These are phyloP conservation scores for Annulohypoxylon moriforme DNA, from an alignment of 495 filamentous ascomycete species.

Conservation along the genomic window DNA sequence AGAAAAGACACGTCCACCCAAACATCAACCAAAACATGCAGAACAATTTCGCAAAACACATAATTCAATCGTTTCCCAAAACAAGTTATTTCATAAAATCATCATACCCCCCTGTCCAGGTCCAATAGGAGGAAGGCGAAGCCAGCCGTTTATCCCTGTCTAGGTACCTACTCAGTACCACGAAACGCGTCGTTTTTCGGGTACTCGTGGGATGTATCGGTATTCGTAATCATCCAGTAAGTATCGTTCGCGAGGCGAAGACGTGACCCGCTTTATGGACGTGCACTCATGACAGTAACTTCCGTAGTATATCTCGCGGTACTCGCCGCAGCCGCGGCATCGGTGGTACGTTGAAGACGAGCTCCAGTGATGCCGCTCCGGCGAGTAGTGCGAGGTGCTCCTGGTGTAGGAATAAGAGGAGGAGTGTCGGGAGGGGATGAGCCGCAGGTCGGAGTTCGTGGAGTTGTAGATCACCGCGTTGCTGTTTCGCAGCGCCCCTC, in stretches of 20 bases:
- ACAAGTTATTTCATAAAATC: neutral
- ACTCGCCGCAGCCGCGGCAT: slow-evolving; percentile 35
- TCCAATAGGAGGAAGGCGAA: neutral
- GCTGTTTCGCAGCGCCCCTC: slow-evolving; percentile 19
- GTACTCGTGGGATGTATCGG: slow-evolving; percentile 3
- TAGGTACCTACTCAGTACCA: slow-evolving; percentile 23
- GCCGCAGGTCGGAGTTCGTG: slow-evolving; percentile 34
- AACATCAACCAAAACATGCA: neutral
- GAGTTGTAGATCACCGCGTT: slow-evolving; percentile 51
- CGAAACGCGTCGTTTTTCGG: slow-evolving; percentile 20
- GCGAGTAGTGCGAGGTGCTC: slow-evolving; percentile 50
- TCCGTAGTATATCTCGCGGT: slow-evolving; percentile 24
- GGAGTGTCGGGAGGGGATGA: slow-evolving; percentile 7
- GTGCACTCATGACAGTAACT: slow-evolving; percentile 42
- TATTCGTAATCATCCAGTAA: neutral
- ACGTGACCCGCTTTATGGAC: neutral
- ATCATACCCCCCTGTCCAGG: too few species aligned
- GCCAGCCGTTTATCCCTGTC: neutral
- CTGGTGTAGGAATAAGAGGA: slow-evolving; percentile 15
- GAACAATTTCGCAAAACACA: neutral
- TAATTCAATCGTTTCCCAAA: neutral
- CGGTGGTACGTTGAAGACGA: neutral
- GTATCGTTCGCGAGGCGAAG: neutral
- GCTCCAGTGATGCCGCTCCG: neutral
- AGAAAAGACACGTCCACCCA: neutral